Conservation (phyloP, 139 green algal species). For the Volvox reticuliferus region DNA sequence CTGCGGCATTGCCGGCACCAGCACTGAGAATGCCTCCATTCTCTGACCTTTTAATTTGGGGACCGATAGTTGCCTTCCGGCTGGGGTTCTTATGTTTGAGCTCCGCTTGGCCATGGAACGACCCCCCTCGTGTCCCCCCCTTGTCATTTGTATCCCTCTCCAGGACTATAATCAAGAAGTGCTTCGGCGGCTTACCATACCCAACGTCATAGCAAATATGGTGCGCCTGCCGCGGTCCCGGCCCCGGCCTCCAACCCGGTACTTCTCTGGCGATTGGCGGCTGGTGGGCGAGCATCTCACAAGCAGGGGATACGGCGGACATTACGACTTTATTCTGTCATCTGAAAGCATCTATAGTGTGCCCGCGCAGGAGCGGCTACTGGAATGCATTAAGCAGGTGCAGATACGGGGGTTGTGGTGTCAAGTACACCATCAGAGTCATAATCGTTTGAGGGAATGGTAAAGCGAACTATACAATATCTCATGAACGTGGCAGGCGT, state of each 20-base stretch:
- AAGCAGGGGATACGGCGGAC: conserved; percentile 41
- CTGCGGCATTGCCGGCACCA: no score
- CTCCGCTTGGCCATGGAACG: neutral
- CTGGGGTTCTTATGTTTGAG: no score
- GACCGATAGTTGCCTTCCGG: no score
- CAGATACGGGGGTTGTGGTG: neutral
- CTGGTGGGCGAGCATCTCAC: conserved; percentile 27
- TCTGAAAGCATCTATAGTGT: conserved; percentile 89
- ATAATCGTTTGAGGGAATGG: no score
- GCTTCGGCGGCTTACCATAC: conserved; percentile 75
- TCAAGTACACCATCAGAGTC: neutral
- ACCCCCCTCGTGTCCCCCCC: neutral
- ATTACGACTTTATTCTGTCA: conserved; percentile 88
- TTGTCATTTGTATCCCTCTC: neutral
- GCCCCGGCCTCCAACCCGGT: conserved; percentile 21
- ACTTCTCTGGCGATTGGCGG: conserved; percentile 56
- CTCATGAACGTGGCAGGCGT: no score
- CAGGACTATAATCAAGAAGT: conserved; percentile 92
- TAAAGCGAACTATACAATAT: no score
- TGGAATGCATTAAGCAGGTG: conserved; percentile 82
- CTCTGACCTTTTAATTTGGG: no score
- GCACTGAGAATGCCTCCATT: no score
- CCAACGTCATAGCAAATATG: conserved; percentile 82
- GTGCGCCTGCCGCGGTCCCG: conserved; percentile 30
- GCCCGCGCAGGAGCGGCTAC: conserved; percentile 66